Evolutionary conservation across 192 early-diverging fungal species (phyloP).

Genomic region (Thoreauomyces humboldtii): DNA sequence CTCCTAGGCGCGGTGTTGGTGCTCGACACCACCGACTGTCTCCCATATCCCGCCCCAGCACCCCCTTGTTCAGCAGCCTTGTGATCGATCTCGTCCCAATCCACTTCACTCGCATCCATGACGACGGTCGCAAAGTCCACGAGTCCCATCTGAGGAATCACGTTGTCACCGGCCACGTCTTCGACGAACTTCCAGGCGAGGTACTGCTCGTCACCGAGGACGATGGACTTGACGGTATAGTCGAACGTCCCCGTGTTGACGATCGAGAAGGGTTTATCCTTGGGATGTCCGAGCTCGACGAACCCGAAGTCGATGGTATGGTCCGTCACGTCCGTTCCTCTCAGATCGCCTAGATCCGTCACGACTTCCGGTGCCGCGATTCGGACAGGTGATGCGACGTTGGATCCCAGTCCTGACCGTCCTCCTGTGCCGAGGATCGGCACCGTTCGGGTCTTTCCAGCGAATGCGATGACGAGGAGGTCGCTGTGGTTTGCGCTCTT

Average conservation of each 20-base stretch:
- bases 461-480: slow-evolving; percentile 28
- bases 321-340: background rate
- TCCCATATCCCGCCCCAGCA: slow-evolving; percentile 10
- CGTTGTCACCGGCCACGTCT: slow-evolving; percentile 29
- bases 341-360: background rate
- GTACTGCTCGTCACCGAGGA: slow-evolving; percentile 31
- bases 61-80: slow-evolving; percentile 22
- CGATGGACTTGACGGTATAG: slow-evolving; percentile 41
- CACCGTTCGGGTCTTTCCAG: slow-evolving; percentile 22
- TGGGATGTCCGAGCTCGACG: slow-evolving; percentile 31
- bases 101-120: slow-evolving; percentile 35
- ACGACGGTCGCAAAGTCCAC: slow-evolving; percentile 16
- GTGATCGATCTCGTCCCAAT: slow-evolving; percentile 53
- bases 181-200: slow-evolving; percentile 48
- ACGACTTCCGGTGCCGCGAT: background rate
- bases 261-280: slow-evolving; percentile 33
- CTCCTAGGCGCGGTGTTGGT: slow-evolving; percentile 11
- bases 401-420: slow-evolving; percentile 27
- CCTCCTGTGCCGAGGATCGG: slow-evolving; percentile 42
- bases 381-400: slow-evolving; percentile 31
- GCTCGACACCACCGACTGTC: background rate
- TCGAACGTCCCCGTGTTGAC: slow-evolving; percentile 50
- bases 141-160: background rate
- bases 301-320: slow-evolving; percentile 47
- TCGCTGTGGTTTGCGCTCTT: slow-evolving; percentile 28